A percentile compares a stretch with the other conserved stretches of the same genome.
Evolutionary conservation across 176 grass and related monocot species (phyloP).

Genomic region (Raddia distichophylla): DNA sequence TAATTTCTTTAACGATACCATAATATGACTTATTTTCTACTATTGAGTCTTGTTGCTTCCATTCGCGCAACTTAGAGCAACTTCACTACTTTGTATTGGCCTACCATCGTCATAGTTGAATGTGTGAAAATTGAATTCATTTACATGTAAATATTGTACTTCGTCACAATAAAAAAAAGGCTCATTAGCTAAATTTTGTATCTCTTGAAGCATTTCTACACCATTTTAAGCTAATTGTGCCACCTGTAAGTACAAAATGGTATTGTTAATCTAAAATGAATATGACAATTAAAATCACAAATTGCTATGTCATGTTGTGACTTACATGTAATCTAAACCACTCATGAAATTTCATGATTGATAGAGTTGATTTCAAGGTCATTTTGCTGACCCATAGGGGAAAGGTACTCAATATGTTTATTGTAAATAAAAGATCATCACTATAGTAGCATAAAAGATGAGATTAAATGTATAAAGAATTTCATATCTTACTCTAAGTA

Average conservation of each 20-base stretch:
- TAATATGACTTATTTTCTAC: no score
- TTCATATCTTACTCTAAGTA: no score
- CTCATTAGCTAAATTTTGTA: no score
- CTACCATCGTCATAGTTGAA: no score
- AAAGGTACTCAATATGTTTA: background rate
- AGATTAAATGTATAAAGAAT: no score
- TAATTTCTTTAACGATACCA: no score
- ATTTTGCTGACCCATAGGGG: background rate
- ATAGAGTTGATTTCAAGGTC: background rate
- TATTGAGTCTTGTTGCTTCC: no score
- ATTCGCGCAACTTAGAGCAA: fast-evolving
- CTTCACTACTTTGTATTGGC: no score
- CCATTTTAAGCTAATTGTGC: background rate
- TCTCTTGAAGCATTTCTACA: background rate
- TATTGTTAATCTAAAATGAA: no score
- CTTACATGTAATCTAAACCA: slow-evolving; percentile 36
- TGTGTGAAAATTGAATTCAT: no score
- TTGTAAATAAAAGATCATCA: background rate
- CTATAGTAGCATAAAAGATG: background rate
- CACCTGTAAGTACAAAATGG: background rate
- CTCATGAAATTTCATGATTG: slow-evolving; percentile 34
- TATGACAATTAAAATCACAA: no score
- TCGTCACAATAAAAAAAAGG: slow-evolving; percentile 22
- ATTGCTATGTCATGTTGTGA: no score
- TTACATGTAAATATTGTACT: slow-evolving; percentile 1